Evolutionary conservation across 768 basidiomycete genomes (phyloP).

Genomic region (Suillus cothurnatus): DNA sequence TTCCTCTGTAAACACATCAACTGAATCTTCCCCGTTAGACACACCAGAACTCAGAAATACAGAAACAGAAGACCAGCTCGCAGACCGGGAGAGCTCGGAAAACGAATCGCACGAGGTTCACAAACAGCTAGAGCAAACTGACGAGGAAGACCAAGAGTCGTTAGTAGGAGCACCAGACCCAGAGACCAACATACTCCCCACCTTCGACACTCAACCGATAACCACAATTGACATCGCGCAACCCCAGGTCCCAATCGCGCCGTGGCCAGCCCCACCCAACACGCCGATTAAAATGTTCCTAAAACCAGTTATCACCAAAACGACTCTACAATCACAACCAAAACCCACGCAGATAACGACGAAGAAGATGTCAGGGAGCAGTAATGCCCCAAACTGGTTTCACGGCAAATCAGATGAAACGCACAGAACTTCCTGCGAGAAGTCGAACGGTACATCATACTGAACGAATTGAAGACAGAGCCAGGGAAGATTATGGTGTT

Average conservation of each 20-base stretch:
- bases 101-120: not conserved
- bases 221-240: fast-evolving
- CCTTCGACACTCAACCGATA: not conserved
- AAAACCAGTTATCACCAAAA: not conserved
- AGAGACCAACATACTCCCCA: not conserved
- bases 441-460: not conserved
- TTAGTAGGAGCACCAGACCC: not conserved
- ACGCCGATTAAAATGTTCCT: not conserved
- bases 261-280: not conserved
- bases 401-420: not conserved
- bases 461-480: not conserved
- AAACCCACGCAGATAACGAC: no score
- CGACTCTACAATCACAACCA: not conserved
- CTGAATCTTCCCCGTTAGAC: no score
- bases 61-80: no score
- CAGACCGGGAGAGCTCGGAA: no score
- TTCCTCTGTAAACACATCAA: no score
- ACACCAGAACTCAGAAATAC: no score
- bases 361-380: not conserved
- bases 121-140: not conserved
- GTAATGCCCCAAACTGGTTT: not conserved
- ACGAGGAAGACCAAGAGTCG: not conserved
- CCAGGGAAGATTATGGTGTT: not conserved
- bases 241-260: fast-evolving
- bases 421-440: not conserved